Evolutionary conservation across 192 early-diverging fungal species (phyloP), one percentile per base, ranked within the genome.

Genomic region (Anaeromyces robustus): DNA sequence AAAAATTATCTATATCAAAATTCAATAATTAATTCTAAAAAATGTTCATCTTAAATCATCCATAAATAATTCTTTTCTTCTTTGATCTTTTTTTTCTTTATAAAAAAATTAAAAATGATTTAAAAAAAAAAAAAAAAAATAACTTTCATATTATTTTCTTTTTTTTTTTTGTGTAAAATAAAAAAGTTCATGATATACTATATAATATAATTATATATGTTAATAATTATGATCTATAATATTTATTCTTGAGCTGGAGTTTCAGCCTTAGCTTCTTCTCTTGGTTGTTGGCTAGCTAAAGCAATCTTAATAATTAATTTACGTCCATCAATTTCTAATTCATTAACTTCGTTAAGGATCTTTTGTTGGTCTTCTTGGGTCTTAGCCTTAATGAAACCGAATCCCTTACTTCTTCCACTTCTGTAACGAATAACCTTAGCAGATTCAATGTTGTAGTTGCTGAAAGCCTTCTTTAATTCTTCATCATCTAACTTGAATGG

Each of bases 301-400:
- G 92, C 90, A 34, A 93, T 80, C 80, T 89, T 91, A 78, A 95
- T 86, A 81, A 88, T 87, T 77, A 96, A 81, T 13, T 86, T 84
- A 81, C 94, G 88, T 26, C 91, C 94, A 79, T 95, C 93, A 26
- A 92, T 86, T 68, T 84, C 78, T 30, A 89, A 87, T 80, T 86
- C 86, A 81, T 87, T 89, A 77, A 93, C 83, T 78, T 90, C 88
- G 30, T 90, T 87, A 80, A 96, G 80, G 12, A 91, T 92, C 79
- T 89, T 92, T 80, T 86, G 82, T 87, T 97, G 96, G 81, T 96
- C 94, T 18, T 83, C 92, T 80, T 94, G 89, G 83, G 87, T 86
- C 29, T 86, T 88, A 79, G 96, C 88, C 82, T 95, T 94, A 29
- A 97, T 94, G 86, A 99, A 99, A 29, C 96, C 97, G 86, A 94